Evolutionary conservation across 75 land plant species (phyloP), one percentile per base, ranked within the genome.

Genomic region (Adiantum capillusveneris): DNA sequence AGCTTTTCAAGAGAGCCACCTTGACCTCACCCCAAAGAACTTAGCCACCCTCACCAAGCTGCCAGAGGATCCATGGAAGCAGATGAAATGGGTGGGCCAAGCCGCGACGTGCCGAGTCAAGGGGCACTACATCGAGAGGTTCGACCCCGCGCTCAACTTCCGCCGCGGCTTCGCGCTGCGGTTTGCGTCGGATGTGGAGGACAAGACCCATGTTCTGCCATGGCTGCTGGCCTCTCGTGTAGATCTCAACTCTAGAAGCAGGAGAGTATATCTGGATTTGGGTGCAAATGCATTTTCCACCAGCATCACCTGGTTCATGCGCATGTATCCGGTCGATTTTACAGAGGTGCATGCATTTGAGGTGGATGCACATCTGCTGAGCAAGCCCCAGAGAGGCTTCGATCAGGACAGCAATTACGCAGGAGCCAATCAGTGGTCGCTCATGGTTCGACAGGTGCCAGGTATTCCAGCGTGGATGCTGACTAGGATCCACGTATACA

Each of bases 331-430:
- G 9, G 58, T 60, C 29, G 77, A 75, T 36, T 75, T 75, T 62
- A 75, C 77, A 0, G 77, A 75, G 58, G 59, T 75, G 11, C 77
- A 75, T 11, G 74, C 75, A 12, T 75, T 75, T 44, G 77, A 75
- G 50, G 52, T 49, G 1, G 36, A 64, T 22, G 6, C 50, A 6
- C 22, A 46, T 46, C 50, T 46, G 50, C 50, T 46, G 50, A n/a
- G 50, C 12, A 46, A 18, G 22, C 50, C 2, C 6, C 5, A 30
- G 7, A 18, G 11, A 0, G 69, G 59, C 16, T 71, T 64, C 42
- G 45, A 64, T 27, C 69, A 71, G 61, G 69, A 20, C 0, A 0
- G 60, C 0, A 71, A 71, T 17, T 31, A 55, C 55, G 56, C 34
- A 25, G 48, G 31, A 0, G 28, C 25, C 5, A 67, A 57, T 16